Conservation (phyloP, 805 yeast genomes). For the Kregervanrija delftensis region DNA sequence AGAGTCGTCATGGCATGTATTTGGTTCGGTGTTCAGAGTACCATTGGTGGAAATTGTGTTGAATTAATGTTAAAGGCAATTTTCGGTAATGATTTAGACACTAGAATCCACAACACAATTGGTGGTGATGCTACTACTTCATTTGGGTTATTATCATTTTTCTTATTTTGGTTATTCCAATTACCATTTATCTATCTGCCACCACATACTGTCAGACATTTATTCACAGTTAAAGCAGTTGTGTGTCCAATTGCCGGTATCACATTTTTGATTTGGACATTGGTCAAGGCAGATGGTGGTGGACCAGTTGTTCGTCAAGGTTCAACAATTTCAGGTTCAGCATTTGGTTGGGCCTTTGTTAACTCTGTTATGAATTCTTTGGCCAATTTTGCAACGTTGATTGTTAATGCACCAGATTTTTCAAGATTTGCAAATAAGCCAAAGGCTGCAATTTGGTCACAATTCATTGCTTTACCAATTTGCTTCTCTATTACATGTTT, state of each 20-base stretch:
- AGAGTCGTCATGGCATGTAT: slow-evolving; percentile 73
- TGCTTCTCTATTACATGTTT: slow-evolving; percentile 76
- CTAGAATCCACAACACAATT: slow-evolving; percentile 57
- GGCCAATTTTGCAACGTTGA: slow-evolving; percentile 84
- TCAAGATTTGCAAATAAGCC: slow-evolving; percentile 69
- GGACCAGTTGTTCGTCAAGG: slow-evolving; percentile 63
- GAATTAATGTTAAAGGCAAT: slow-evolving; percentile 70
- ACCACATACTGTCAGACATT: slow-evolving; percentile 76
- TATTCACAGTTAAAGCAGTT: slow-evolving; percentile 76
- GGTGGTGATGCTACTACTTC: slow-evolving; percentile 49
- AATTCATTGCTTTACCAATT: slow-evolving; percentile 61
- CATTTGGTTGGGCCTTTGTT: slow-evolving; percentile 77
- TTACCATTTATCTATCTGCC: slow-evolving; percentile 77
- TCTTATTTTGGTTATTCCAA: slow-evolving; percentile 74
- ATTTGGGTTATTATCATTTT: slow-evolving; percentile 66
- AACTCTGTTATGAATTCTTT: slow-evolving; percentile 71
- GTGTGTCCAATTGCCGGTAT: slow-evolving; percentile 79
- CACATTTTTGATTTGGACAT: slow-evolving; percentile 77
- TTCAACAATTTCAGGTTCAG: slow-evolving; percentile 48
- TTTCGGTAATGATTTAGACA: slow-evolving; percentile 58
- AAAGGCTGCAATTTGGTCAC: slow-evolving; percentile 47
- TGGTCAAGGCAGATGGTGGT: slow-evolving; percentile 71
- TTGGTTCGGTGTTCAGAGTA: slow-evolving; percentile 85
- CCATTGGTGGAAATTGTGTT: slow-evolving; percentile 81
- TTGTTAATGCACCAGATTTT: slow-evolving; percentile 85